Evolutionary conservation across 257 asterid species (phyloP), one percentile per base, ranked within the genome.

Genomic region (Linderniella brevidens): DNA sequence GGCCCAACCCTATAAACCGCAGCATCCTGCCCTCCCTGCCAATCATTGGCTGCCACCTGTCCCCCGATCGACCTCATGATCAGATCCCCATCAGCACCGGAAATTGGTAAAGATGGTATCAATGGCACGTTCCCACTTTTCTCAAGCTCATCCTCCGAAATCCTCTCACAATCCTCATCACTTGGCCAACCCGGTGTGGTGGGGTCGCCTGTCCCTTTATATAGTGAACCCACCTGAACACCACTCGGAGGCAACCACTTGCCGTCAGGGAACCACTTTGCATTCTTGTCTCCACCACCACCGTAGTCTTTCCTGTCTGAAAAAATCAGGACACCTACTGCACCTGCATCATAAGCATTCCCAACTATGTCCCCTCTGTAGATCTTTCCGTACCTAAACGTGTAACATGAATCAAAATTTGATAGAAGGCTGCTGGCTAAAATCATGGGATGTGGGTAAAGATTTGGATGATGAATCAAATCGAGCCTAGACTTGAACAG

Each of bases 111-210:
- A 35, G 96, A 82, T 46, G 93, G 94, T 59, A 86, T 79, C 40
- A 72, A 58, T 2, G 92, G 93, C 42, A 86, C 76, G 52, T 76
- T 79, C 15, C 90, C 94, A 5, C 62, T 44, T 48, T 67, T 63
- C 60, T 71, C 86, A 47, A 70, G 76, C 60, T 75, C 92, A 15
- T 72, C 75, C 0, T 63, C 64, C 38, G 94, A 66, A 50, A 81
- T 51, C 70, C 96, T 74, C 76, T 86, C 92, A 37, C 94, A 78
- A 1, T 19, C 78, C 16, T 68, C 75, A 0, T 71, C 72, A 65
- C 96, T 82, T 38, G 96, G 70, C 94, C 94, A 86, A 9, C 96
- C 94, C 1, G 96, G 94, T 4, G 94, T 82, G 18, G 86, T 82
- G 2, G 94, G 96, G 47, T 86, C 94, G 6, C 96, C 94, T 0